Base-by-base conservation (phyloP, 352 stramenopile species). In the Aphanomyces euteiches region DNA sequence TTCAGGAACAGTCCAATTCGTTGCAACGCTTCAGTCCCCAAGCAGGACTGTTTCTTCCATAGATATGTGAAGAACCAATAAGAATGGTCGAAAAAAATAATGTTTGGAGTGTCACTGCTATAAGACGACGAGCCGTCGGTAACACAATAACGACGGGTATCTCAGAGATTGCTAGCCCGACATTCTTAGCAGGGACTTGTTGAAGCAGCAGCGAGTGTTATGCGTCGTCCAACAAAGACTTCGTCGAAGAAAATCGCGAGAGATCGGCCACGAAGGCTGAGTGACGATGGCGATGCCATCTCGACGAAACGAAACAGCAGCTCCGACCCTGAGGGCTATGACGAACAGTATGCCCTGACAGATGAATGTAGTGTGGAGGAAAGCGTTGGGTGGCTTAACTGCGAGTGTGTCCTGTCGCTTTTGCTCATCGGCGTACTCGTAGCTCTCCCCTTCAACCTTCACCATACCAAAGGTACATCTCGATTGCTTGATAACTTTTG, bases 331-430 rank as follows among this genome's bases (percentile, higher is more conserved):
- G 59, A 7, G 19, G 2, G 13, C 5, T 56, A 67, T 40, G 59
- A 67, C 59, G 19, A 56, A 4, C 59, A 67, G 5, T 48, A 56
- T 19, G 38, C 10, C 40, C 41, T 45, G 39, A 12, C 17, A 37
- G 54, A 61, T 3, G 54, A 17, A 41, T 40, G n/a, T 3, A 21
- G 37, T 37, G 37, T n/a, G 15, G 54, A 40, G 19, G 54, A 61
- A 39, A n/a, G 54, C n/a, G 73, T 73, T 28, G 61, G 70, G 21
- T 78, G 73, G 73, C 54, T 78, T 13, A 78, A 78, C 58, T 78
- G 73, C 40, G 73, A 78, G 54, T 78, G 73, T 43, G 74, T 78
- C 60, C 67, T 78, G 15, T 78, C 73, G n/a, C 66, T 78, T 28
- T 54, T 78, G 21, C 50, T 78, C 28, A 71, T 78, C 28, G 73